A percentile compares a stretch with the other conserved stretches of the same genome.
phyloP scores from a whole-genome alignment of 2,329 filamentous ascomycete genomes.

The Proliferodiscus dingleyae region DNA sequence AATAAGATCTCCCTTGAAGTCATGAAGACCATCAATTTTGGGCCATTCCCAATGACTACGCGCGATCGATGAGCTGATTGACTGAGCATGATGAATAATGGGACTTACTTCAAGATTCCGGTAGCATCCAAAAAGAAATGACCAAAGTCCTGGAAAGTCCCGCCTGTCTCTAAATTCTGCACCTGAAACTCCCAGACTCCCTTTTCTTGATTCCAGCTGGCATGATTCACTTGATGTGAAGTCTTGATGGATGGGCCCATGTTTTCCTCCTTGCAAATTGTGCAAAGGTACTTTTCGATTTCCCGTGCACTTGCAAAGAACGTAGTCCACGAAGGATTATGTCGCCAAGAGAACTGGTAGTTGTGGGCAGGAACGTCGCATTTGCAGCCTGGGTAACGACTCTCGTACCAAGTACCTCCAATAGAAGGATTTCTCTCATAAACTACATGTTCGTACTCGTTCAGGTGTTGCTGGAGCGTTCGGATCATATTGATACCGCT shows the following conservation, averaged over 20 bases:
- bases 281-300: slow-evolving; percentile 49
- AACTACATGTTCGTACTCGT: slow-evolving; percentile 41
- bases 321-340: slow-evolving; percentile 54
- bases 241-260: slow-evolving; percentile 40
- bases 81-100: not conserved
- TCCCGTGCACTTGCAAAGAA: slow-evolving; percentile 52
- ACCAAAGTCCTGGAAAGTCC: slow-evolving; percentile 40
- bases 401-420: slow-evolving; percentile 56
- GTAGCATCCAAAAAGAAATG: slow-evolving; percentile 47
- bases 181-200: slow-evolving; percentile 12
- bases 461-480: slow-evolving; percentile 41
- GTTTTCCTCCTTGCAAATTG: slow-evolving; percentile 44
- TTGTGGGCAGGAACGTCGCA: slow-evolving; percentile 54
- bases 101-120: slow-evolving; percentile 29
- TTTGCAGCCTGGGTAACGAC: slow-evolving; percentile 52
- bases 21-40: slow-evolving; percentile 50
- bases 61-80: not conserved
- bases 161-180: slow-evolving; percentile 26
- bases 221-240: slow-evolving; percentile 37
- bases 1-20: slow-evolving; percentile 44
- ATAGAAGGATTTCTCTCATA: slow-evolving; percentile 53
- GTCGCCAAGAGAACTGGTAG: slow-evolving; percentile 58
- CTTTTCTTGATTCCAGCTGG: slow-evolving; percentile 13
- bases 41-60: slow-evolving; percentile 53
- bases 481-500: slow-evolving; percentile 43